phyloP scores from a whole-genome alignment of 1,139 yeast species.

The Pichia sp. region DNA sequence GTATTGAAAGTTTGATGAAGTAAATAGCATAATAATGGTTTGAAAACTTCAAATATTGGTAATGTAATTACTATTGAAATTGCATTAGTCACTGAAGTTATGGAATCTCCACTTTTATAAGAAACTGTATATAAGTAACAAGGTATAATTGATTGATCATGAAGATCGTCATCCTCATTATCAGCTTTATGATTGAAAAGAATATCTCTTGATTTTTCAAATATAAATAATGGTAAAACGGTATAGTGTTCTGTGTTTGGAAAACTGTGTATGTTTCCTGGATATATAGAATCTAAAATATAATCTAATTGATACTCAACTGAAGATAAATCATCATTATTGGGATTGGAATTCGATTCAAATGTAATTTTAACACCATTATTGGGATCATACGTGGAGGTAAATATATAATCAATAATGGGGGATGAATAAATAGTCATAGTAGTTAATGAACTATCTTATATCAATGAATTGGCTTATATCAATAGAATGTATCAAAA shows the following conservation, averaged over 20 bases:
- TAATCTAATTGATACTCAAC: slow-evolving; percentile 40
- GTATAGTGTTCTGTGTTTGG: slow-evolving; percentile 41
- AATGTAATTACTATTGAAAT: slow-evolving; percentile 42
- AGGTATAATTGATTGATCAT: slow-evolving; percentile 24
- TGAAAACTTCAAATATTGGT: slow-evolving; percentile 42
- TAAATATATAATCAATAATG: slow-evolving; percentile 32
- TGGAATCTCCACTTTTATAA: slow-evolving; percentile 36
- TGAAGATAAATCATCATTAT: not conserved
- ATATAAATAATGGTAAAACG: slow-evolving; percentile 39
- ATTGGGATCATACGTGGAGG: slow-evolving; percentile 44
- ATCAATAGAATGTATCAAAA: too few relatives aligned
- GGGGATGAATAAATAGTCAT: slow-evolving; percentile 3
- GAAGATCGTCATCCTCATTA: slow-evolving; percentile 29
- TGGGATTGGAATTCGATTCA: slow-evolving; percentile 35
- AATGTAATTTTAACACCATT: not conserved
- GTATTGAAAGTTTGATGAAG: slow-evolving; percentile 39
- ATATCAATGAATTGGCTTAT: not conserved
- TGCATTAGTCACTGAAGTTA: slow-evolving; percentile 48
- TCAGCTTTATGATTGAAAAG: slow-evolving; percentile 35
- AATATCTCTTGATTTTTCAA: slow-evolving; percentile 36
- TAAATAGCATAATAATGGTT: slow-evolving; percentile 43
- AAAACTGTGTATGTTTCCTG: slow-evolving; percentile 33
- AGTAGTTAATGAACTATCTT: not conserved
- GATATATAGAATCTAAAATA: slow-evolving; percentile 22
- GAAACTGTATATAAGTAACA: slow-evolving; percentile 46